Evolutionary conservation across 371 early-diverging fungal genomes (phyloP), one percentile per base, ranked within the genome.

Genomic region (Apophysomyces trapeziformis): DNA sequence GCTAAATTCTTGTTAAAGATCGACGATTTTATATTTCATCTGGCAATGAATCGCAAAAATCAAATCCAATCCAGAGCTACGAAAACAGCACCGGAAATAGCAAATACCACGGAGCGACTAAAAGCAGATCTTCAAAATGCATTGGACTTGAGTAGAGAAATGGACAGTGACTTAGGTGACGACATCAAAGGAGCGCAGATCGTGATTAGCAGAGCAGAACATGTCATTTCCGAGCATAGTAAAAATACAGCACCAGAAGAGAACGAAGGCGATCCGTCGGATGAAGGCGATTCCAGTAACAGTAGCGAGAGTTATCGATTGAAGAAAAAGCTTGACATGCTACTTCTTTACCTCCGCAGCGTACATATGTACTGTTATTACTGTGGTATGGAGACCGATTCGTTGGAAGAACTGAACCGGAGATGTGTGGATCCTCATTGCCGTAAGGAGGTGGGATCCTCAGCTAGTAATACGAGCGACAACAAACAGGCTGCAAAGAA

Each of bases 361-460:
- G 96, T 96, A 7, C 96, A 96, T 78, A 85, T 90, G 74, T 97
- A 92, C 68, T 96, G 96, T 83, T 97, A 96, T 80, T 98, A 98
- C 83, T 92, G 93, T 68, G 94, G 91, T 14, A 72, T 89, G 38
- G 95, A 93, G 45, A 88, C 91, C 47, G 92, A 92, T 61, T 90
- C 89, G 41, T 66, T 85, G 3, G 95, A 96, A 71, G 97, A 96
- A 71, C 88, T 95, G 68, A 67, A 74, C 36, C 88, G 96, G 64
- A 89, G 89, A 64, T 93, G 93, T 68, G 85, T 82, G 41, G 82
- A 85, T 59, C 87, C 86, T 44, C 93, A 92, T 73, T 77, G 77
- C 56, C 90, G 94, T 38, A 84, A 85, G 67, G 54, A 83, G 21
- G 44, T 77, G 32, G 64, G 61, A 45, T 54, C 59, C 5, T 50